A percentile compares a stretch with the other conserved stretches of the same genome.
These are phyloP conservation scores for Canavalia ensiformis DNA, from an alignment of 306 rosid species.

Conservation along the genomic window DNA sequence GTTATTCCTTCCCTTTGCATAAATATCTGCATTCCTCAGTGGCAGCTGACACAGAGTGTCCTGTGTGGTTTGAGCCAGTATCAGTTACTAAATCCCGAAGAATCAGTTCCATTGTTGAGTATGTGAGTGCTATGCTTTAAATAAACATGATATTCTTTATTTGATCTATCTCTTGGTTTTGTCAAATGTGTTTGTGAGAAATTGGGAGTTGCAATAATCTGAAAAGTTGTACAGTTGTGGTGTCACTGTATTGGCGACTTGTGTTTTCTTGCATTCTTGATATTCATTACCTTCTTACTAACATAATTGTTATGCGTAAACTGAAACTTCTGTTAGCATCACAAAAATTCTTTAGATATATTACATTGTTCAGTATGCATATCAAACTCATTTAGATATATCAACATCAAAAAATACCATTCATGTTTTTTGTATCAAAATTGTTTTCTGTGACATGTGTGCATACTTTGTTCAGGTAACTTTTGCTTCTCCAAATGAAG, in stretches of 20 bases:
- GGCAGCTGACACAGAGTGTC: slow-evolving; percentile 69
- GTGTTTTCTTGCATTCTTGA: slow-evolving; percentile 10
- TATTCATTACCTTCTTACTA: slow-evolving; percentile 23
- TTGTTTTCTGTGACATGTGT: slow-evolving; percentile 26
- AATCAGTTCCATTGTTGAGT: slow-evolving; percentile 71
- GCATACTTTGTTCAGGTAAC: slow-evolving; percentile 60
- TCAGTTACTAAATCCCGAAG: slow-evolving; percentile 87
- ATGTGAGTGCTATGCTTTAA: slow-evolving; percentile 71
- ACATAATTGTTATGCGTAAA: not conserved
- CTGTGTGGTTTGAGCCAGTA: slow-evolving; percentile 97
- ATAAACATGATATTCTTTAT: slow-evolving; percentile 25
- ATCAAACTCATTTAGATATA: slow-evolving; percentile 21
- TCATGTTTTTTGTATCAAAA: slow-evolving; percentile 22
- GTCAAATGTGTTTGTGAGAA: slow-evolving; percentile 39
- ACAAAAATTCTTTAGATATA: slow-evolving; percentile 1
- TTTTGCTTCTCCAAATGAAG: slow-evolving; percentile 87
- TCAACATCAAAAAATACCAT: slow-evolving; percentile 6
- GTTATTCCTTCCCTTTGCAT: slow-evolving; percentile 39
- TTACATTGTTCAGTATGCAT: slow-evolving; percentile 10
- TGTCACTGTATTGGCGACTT: not conserved
- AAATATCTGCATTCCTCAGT: slow-evolving; percentile 56
- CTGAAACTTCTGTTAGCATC: slow-evolving; percentile 30
- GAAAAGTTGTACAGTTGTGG: slow-evolving; percentile 16
- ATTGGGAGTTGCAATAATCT: slow-evolving; percentile 12
- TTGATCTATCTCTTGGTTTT: slow-evolving; percentile 11